phyloP scores from a whole-genome alignment of 768 basidiomycete species.

The Floccularia luteovirens region DNA sequence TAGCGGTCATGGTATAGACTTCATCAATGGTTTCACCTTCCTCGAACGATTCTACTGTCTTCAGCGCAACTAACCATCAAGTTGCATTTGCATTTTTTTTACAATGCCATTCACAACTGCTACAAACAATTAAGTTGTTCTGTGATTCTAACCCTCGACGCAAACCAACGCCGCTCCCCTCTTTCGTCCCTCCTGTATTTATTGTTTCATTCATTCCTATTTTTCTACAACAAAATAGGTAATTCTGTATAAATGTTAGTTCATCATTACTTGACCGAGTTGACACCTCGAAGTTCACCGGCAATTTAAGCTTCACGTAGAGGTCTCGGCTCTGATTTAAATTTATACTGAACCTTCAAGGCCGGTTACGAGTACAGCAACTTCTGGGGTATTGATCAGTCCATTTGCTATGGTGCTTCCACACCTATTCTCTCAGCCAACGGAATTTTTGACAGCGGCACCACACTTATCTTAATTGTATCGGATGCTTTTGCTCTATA shows the following conservation, averaged over 20 bases:
- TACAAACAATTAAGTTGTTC: no score
- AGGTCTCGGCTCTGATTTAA: slow-evolving; percentile 5
- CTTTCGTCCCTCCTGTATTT: no score
- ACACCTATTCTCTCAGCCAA: slow-evolving; percentile 34
- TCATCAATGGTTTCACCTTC: slow-evolving; percentile 47
- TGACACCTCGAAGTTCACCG: slow-evolving; percentile 35
- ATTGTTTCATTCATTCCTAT: no score
- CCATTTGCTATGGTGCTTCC: slow-evolving; percentile 37
- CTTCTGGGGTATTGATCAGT: slow-evolving; percentile 59
- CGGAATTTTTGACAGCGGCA: slow-evolving; percentile 56
- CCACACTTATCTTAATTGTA: slow-evolving; percentile 40
- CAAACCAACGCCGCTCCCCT: no score
- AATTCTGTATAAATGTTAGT: no score
- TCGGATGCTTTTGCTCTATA: slow-evolving; percentile 38
- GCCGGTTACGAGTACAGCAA: slow-evolving; percentile 36
- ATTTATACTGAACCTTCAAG: slow-evolving; percentile 14
- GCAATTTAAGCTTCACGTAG: slow-evolving; percentile 35
- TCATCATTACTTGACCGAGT: slow-evolving; percentile 31
- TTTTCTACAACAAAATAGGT: no score
- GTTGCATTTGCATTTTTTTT: slow-evolving; percentile 35
- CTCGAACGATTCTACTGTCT: slow-evolving; percentile 48
- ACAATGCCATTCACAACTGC: no score
- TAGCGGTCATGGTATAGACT: slow-evolving; percentile 41
- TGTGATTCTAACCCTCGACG: no score
- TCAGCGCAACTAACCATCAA: slow-evolving; percentile 31